Base-by-base conservation (phyloP, 352 stramenopile genomes). In the Phytopythium chamaehyphon region DNA sequence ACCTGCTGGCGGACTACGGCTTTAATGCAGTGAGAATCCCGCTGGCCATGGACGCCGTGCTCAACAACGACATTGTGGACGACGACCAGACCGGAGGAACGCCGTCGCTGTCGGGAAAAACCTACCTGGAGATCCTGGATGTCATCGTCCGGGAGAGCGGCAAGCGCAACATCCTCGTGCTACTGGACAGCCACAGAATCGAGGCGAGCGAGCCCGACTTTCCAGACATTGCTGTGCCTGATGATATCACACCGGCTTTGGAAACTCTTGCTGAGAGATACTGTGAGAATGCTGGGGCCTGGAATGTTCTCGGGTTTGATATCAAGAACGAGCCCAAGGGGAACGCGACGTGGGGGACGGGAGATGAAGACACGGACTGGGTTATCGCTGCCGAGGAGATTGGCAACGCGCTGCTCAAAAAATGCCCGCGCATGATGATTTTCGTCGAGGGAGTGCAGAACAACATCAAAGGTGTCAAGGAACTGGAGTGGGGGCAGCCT, bases 321-420 rank as follows among this genome's bases (percentile, higher is more conserved):
- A 71, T 91, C 56, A 91, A 91, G 59, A 91, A 88, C 62, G 77
- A 91, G 42, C 80, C 80, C 2, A 84, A 86, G 44, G 77, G 77
- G 4, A 82, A 66, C 26, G 73, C 80, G 1, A 77, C 76, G 33
- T 91, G 80, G 80, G 80, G 75, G 6, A 71, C 66, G 54, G 76
- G 73, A 40, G 63, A 85, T 39, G 51, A 60, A 46, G 53, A 64
- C 43, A 88, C 76, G n/a, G 80, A 91, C 64, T 91, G 76, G 77
- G 62, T 70, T 26, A 47, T 88, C 19, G 68, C 74, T 28, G 76
- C 80, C 3, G 62, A 66, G 16, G 74, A 79, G 60, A 86, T 88
- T 28, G 80, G 80, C 43, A 88, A 88, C 51, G 73, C 73, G 2
- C 71, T 91, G 47, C 67, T 88, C 40, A 69, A 71, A 14, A 76